Base-by-base conservation (phyloP, 164 flowering plant genomes). In the Stephania cephalantha region DNA sequence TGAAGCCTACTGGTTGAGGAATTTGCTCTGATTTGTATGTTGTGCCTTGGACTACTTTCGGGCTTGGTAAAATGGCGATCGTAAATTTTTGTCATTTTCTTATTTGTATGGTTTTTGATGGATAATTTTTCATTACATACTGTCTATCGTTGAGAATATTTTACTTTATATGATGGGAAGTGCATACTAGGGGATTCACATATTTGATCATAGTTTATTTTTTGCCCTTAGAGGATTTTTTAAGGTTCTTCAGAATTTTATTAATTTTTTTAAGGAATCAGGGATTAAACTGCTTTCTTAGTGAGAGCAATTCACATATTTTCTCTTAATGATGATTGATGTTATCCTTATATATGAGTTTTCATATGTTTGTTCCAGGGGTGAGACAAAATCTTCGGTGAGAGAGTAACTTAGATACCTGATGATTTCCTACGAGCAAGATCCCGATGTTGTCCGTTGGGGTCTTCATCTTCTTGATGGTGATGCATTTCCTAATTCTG, bases 371-470 rank as follows among this genome's bases (percentile, higher is more conserved):
- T 58, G n/a, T 58, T 58, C 6, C 64, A 58, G 64, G 18, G 64
- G n/a, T 12, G 55, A 44, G 7, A 22, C 13, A 18, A 70, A 18
- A 8, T 44, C 46, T 77, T 68, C 44, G 25, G 61, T 7, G 67
- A 68, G 76, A 35, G 61, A 46, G 31, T 63, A 48, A 58, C 74
- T 45, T 15, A 11, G 6, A 69, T n/a, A 71, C 25, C 79, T 18
- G 64, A 84, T 84, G 86, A 76, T 81, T 58, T 71, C 81, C 29
- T 79, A 84, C 68, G 92, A 89, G 81, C 93, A 82, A 80, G 98
- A 91, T 82, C 84, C 92, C 22, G 98, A 93, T 83, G 87, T 92
- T 82, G 81, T 87, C 78, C 84, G 78, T 66, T 91, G 98, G 98
- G 89, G 92, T 78, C 90, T 90, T 69, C 88, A 88, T 84, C 85